A percentile compares a stretch with the other conserved stretches of the same genome.
phyloP scores from a whole-genome alignment of 768 basidiomycete genomes.

The Leccinellum rugosiceps region DNA sequence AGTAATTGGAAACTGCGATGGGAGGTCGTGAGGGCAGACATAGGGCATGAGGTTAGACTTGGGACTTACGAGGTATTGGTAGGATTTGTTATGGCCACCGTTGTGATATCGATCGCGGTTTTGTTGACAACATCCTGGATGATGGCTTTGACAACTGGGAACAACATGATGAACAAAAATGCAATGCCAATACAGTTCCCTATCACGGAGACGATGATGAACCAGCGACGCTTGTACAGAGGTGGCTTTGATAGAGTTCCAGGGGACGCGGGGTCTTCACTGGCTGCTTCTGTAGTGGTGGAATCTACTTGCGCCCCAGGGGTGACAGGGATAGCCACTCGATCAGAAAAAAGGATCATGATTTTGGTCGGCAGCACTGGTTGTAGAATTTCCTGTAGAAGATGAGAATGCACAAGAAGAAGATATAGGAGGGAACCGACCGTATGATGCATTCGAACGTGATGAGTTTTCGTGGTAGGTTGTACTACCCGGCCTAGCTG shows the following conservation, averaged over 20 bases:
- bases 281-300: neutral
- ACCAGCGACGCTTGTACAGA: conserved; percentile 60
- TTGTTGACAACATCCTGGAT: conserved; percentile 61
- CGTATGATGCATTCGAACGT: conserved; percentile 11
- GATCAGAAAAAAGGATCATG: conserved; percentile 7
- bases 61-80: conserved; percentile 54
- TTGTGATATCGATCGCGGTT: conserved; percentile 50
- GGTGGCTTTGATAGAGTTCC: conserved; percentile 30
- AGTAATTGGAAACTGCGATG: conserved; percentile 46
- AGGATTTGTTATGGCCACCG: conserved; percentile 49
- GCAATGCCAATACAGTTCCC: conserved; percentile 52
- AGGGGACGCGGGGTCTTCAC: neutral
- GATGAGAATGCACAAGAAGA: neutral
- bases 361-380: neutral
- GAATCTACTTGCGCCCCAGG: neutral
- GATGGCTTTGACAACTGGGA: conserved; percentile 66
- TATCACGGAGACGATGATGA: conserved; percentile 57
- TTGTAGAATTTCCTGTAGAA: conserved; percentile 5
- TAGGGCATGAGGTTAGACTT: no score
- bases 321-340: neutral
- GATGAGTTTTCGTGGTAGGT: neutral
- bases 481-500: neutral
- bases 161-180: conserved; percentile 63
- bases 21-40: conserved; percentile 1
- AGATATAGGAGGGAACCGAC: neutral